Base-by-base conservation (phyloP, 441 rosid genomes). In the Pelargonium fulgidum region DNA sequence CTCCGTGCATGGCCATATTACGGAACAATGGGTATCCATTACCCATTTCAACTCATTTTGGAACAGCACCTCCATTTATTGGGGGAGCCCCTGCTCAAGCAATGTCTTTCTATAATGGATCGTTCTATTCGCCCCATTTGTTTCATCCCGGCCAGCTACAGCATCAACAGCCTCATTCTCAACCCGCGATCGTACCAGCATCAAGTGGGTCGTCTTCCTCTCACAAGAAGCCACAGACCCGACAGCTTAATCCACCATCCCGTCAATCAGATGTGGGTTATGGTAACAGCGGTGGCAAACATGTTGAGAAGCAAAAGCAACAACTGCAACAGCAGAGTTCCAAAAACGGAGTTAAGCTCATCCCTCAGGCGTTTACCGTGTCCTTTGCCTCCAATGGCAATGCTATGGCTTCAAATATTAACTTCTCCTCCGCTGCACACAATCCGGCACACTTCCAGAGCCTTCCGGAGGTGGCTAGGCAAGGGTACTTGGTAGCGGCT, bases 21-120 rank as follows among this genome's bases (percentile, higher is more conserved):
- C 50, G 2, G 66, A 77, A 78, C 78, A 77, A 45, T 71, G 85
- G 81, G 33, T 81, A 78, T 62, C 75, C 84, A 58, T 78, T 78
- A 16, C 74, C 79, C 1, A 65, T 78, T 44, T 71, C 81, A 3
- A 39, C 78, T 72, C 82, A 79, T 56, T 69, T 77, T 61, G 75
- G 83, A 70, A 19, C 79, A 56, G 62, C 62, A 56, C 62, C 62
- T 7, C 14, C 54, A 12, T 48, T 48, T 12, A 12, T 48, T 3
- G 54, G 54, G 4, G 54, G 14, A 13, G 14, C 54, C 4, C 54
- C 54, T 48, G 14, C n/a, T 70, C 88, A 84, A 58, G 66, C 70
- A 36, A 10, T 79, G 76, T 82, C 88, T 67, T 81, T 71, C 73
- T 72, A 69, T 76, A 85, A 68, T 64, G 86, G 84, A 63, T 73